Evolutionary conservation across 2,329 filamentous ascomycete genomes (phyloP).

Genomic region (Colletotrichum sidae): DNA sequence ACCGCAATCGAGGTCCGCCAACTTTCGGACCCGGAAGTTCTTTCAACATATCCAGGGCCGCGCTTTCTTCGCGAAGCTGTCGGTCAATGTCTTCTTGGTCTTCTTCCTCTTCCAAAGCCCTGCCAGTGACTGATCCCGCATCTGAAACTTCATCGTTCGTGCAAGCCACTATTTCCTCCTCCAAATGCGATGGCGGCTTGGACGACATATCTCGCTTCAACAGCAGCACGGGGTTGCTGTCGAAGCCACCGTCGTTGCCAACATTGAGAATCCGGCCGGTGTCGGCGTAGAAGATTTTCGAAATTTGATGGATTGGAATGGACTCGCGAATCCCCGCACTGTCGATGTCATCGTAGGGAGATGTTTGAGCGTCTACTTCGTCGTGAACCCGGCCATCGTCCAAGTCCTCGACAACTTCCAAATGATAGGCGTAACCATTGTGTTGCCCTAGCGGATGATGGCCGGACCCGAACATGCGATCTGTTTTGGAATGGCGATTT

Average conservation of each 20-base stretch:
- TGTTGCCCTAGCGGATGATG: constrained; percentile 41
- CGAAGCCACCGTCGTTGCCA: constrained; percentile 65
- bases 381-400: constrained; percentile 68
- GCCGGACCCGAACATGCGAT: constrained; percentile 15
- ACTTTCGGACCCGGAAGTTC: constrained; percentile 23
- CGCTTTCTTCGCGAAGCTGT: constrained; percentile 56
- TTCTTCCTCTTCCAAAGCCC: constrained; percentile 37
- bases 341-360: constrained; percentile 54
- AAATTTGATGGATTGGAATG: constrained; percentile 71
- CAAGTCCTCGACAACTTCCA: constrained; percentile 86
- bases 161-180: constrained; percentile 47
- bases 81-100: constrained; percentile 59
- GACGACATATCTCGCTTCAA: constrained; percentile 78
- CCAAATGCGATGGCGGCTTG: constrained; percentile 62
- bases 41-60: constrained; percentile 33
- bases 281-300: constrained; percentile 94
- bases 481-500: background rate
- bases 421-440: constrained; percentile 77
- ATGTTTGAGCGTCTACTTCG: constrained; percentile 45
- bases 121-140: constrained; percentile 1
- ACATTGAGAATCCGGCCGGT: constrained; percentile 92
- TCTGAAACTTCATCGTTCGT: background rate
- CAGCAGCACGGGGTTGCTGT: constrained; percentile 79
- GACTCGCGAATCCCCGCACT: constrained; percentile 63
- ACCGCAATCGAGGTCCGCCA: constrained; percentile 47